These are phyloP conservation scores for Yarrowia osloensis DNA, from an alignment of 805 yeast genomes.

Conservation along the genomic window DNA sequence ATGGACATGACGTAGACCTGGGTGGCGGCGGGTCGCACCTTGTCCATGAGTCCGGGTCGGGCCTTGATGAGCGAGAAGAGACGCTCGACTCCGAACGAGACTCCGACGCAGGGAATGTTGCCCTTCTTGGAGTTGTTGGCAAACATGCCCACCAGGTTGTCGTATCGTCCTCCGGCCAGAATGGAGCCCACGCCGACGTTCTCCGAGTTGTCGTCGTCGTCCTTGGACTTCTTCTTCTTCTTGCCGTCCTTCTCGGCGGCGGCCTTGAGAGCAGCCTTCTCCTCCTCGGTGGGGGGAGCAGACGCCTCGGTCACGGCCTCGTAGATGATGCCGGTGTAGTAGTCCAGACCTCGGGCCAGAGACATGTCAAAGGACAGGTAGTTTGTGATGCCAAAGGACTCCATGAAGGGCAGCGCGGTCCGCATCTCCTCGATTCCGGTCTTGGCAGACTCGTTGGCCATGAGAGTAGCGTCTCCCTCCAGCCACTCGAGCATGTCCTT, in stretches of 20 bases:
- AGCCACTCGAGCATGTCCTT: conserved; percentile 53
- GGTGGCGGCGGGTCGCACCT: conserved; percentile 79
- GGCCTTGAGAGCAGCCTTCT: conserved; percentile 52
- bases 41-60: conserved; percentile 61
- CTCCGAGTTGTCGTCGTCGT: conserved; percentile 90
- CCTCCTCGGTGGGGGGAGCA: conserved; percentile 88
- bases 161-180: conserved; percentile 99
- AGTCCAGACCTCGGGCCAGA: conserved; percentile 95
- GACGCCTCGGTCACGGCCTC: conserved; percentile 95
- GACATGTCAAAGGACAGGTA: conserved; percentile 86
- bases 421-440: conserved; percentile 81
- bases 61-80: conserved; percentile 85
- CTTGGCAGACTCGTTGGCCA: conserved; percentile 69
- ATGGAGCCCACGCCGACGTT: conserved; percentile 98
- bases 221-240: conserved; percentile 48
- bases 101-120: conserved; percentile 91
- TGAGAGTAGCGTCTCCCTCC: conserved; percentile 57
- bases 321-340: conserved; percentile 94
- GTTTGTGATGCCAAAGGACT: conserved; percentile 70
- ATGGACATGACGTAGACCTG: conserved; percentile 97
- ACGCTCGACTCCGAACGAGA: conserved; percentile 96
- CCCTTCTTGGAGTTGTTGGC: conserved; percentile 75
- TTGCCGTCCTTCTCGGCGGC: conserved; percentile 41
- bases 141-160: conserved; percentile 95
- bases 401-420: conserved; percentile 70